Evolutionary conservation across 257 asterid species (phyloP).

Genomic region (Leptodermis oblonga): DNA sequence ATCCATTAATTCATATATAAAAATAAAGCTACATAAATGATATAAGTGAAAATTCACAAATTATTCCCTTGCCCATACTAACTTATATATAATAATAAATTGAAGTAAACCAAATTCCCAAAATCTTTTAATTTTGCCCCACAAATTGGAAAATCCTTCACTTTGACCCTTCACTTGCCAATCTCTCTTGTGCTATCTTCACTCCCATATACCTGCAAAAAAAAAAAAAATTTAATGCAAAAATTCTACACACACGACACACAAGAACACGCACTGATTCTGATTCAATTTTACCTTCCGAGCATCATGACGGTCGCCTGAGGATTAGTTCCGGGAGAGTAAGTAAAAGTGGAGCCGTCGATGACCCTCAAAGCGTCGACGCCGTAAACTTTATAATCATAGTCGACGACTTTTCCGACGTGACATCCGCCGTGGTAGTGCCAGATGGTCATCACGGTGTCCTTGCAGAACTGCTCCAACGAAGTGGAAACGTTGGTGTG

Average conservation of each 20-base stretch:
- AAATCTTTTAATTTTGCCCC: too few relatives aligned
- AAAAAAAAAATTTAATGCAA: neutral
- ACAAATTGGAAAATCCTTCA: neutral
- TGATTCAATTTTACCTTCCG: conserved; percentile 50
- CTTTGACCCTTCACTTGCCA: conserved; percentile 24
- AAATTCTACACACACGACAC: too few relatives aligned
- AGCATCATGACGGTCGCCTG: conserved; percentile 96
- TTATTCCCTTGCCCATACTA: neutral
- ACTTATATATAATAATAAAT: too few relatives aligned
- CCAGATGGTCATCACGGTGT: conserved; percentile 92
- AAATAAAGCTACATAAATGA: neutral
- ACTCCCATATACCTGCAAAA: conserved; percentile 74
- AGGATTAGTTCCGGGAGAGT: conserved; percentile 87
- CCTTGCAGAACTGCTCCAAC: conserved; percentile 77
- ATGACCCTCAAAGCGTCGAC: conserved; percentile 54
- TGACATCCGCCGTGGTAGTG: conserved; percentile 92
- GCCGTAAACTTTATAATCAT: conserved; percentile 54
- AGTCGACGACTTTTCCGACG: conserved; percentile 58
- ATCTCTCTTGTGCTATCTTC: conserved; percentile 49
- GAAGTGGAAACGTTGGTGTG: conserved; percentile 55
- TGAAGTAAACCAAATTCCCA: too few relatives aligned
- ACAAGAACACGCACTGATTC: too few relatives aligned
- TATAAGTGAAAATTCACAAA: neutral
- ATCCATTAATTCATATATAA: too few relatives aligned
- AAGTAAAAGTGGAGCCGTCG: conserved; percentile 78